These are phyloP conservation scores for Primulina tabacum DNA, from an alignment of 257 asterid genomes.

Conservation along the genomic window DNA sequence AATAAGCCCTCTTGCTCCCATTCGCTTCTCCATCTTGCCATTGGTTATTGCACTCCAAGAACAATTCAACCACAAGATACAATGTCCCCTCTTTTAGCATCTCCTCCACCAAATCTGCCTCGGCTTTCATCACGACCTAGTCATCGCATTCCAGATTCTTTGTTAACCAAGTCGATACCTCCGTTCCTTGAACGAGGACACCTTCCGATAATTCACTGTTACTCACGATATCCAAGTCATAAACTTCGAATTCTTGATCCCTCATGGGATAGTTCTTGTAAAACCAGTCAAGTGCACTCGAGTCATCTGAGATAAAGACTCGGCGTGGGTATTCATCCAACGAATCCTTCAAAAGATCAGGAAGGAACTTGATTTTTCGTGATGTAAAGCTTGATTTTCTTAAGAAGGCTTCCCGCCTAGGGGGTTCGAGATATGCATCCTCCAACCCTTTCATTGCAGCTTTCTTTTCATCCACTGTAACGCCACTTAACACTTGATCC, in stretches of 20 bases:
- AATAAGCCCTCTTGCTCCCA: conserved; percentile 62
- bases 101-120: conserved; percentile 59
- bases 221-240: conserved; percentile 29
- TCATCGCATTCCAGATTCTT: conserved; percentile 55
- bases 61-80: conserved; percentile 51
- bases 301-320: conserved; percentile 38
- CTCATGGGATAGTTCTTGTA: conserved; percentile 43
- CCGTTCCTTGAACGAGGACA: conserved; percentile 21
- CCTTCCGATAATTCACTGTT: conserved; percentile 15
- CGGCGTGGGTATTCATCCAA: conserved; percentile 40
- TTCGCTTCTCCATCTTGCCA: conserved; percentile 36
- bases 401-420: conserved; percentile 19
- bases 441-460: conserved; percentile 45
- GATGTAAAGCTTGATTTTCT: conserved; percentile 17
- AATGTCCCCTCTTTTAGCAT: conserved; percentile 43
- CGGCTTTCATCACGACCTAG: conserved; percentile 87
- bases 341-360: conserved; percentile 40
- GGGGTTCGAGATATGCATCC: conserved; percentile 50
- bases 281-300: conserved; percentile 38
- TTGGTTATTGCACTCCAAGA: conserved; percentile 52
- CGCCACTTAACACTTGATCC: conserved; percentile 27
- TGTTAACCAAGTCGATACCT: conserved; percentile 52
- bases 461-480: conserved; percentile 35
- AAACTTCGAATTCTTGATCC: conserved; percentile 38
- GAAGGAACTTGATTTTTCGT: conserved; percentile 36